Evolutionary conservation across 2,329 filamentous ascomycete species (phyloP).

Genomic region (Xylaria sp.): DNA sequence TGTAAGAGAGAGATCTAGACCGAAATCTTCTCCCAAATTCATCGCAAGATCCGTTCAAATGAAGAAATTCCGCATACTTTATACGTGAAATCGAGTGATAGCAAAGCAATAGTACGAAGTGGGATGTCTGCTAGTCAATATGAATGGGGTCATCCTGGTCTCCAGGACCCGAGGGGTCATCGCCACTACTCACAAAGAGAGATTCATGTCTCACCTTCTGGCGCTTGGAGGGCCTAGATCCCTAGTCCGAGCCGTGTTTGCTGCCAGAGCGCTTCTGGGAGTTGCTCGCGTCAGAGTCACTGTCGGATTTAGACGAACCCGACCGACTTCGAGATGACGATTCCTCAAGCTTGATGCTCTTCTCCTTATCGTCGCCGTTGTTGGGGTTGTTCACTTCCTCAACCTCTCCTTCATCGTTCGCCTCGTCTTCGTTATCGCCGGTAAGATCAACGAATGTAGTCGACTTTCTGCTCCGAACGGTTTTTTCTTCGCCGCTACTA

Average conservation of each 20-base stretch:
- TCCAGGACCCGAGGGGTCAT: neutral
- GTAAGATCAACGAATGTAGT: slow-evolving; percentile 16
- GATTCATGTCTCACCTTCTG: slow-evolving; percentile 1
- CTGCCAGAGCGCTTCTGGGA: slow-evolving; percentile 16
- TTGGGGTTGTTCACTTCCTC: neutral
- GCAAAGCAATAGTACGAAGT: neutral
- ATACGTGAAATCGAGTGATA: neutral
- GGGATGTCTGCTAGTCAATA: slow-evolving; percentile 4
- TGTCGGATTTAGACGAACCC: too few species aligned
- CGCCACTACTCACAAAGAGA: slow-evolving; percentile 9
- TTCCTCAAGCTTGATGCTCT: neutral
- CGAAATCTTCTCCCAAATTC: neutral
- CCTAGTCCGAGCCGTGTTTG: slow-evolving; percentile 23
- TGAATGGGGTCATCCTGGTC: slow-evolving; percentile 4
- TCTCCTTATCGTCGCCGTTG: neutral
- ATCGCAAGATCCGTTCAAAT: neutral
- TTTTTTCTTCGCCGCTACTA: neutral
- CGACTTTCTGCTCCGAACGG: too few species aligned
- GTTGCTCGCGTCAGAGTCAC: neutral
- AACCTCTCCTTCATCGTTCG: neutral
- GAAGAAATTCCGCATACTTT: neutral
- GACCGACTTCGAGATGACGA: neutral
- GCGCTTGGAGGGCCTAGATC: slow-evolving; percentile 24
- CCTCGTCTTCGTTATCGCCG: slow-evolving; percentile 19
- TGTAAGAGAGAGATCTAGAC: neutral